Base-by-base conservation (phyloP, 371 early-diverging fungal species). In the Coemansia sp. region DNA sequence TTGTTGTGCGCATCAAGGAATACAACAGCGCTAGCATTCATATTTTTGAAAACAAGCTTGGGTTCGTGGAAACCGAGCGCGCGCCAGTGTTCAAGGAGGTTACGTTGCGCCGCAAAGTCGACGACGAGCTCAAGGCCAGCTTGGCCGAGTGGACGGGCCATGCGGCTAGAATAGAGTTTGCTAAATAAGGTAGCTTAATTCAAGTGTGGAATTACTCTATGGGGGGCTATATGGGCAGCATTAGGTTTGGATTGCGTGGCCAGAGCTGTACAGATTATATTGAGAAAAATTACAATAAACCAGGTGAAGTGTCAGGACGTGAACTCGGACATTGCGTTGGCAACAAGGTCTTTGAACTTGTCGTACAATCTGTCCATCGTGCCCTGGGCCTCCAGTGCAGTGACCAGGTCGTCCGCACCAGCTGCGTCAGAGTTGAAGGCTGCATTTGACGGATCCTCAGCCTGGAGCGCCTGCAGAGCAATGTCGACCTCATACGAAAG, bases 1-100 rank as follows among this genome's bases (percentile, higher is more conserved):
- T 91, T 55, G 86, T 87, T 13, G 87, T 92, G 49, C 93, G 93
- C 70, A 90, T 95, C 60, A 88, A 90, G 35, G 68, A 85, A 34
- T 82, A 81, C 20, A 94, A 95, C 67, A 67, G 72, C 35, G 83
- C 90, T 13, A 88, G 90, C 50, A 83, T 89, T 35, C 76, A 81
- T 7, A 77, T 95, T 32, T 94, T 95, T 53, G 58, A 57, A 16
- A 67, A 77, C 13, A 86, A 86, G 57, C 84, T 95, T 32, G 87
- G 87, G 0, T 95, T 86, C 65, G 76, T 77, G n/a, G 82, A 88
- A 53, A 83, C 85, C 4, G 80, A 87, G 2, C 77, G 75, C 31
- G 89, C 91, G 0, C 78, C 81, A 10, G 81, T 88, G 5, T 95
- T 94, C 73, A 78, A 85, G 51, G 92, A 95, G 67, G 85, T 84